These are phyloP conservation scores for Hypoxylon sp. DNA, from an alignment of 2,329 filamentous ascomycete species.

Conservation along the genomic window DNA sequence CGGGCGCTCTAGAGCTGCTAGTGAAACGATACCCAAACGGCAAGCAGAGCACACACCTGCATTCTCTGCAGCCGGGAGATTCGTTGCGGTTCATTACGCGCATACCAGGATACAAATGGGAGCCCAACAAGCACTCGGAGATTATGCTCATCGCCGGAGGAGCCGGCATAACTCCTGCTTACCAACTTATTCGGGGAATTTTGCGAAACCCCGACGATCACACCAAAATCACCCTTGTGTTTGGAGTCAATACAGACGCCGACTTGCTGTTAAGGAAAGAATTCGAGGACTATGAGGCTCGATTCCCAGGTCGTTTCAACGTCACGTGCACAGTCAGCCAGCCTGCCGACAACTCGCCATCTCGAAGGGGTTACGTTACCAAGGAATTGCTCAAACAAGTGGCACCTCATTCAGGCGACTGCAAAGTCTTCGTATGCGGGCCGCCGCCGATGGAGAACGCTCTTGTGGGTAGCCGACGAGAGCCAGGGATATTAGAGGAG, in stretches of 20 bases:
- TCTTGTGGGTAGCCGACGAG: conserved; percentile 63
- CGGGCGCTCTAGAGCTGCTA: conserved; percentile 73
- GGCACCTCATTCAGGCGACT: conserved; percentile 57
- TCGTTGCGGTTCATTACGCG: conserved; percentile 70
- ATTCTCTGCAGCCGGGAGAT: conserved; percentile 74
- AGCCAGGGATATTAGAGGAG: conserved; percentile 67
- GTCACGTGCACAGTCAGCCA: conserved; percentile 71
- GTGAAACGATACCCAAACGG: conserved; percentile 79
- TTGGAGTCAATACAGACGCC: conserved; percentile 74
- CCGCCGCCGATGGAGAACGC: conserved; percentile 76
- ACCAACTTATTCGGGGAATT: conserved; percentile 74
- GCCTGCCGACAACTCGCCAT: conserved; percentile 58
- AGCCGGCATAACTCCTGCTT: conserved; percentile 80
- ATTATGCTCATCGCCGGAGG: conserved; percentile 79
- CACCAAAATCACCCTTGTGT: conserved; percentile 75
- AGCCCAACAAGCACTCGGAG: conserved; percentile 63
- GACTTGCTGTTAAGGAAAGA: conserved; percentile 73
- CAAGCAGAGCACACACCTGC: conserved; percentile 75
- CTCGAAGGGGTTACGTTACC: conserved; percentile 71
- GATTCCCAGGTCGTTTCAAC: conserved; percentile 69
- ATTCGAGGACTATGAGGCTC: conserved; percentile 65
- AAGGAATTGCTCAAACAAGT: conserved; percentile 68
- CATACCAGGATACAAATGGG: conserved; percentile 69
- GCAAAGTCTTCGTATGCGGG: conserved; percentile 78
- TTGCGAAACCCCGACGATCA: conserved; percentile 72